These are phyloP conservation scores for Starmerella floris DNA, from an alignment of 805 yeast genomes.

Conservation along the genomic window DNA sequence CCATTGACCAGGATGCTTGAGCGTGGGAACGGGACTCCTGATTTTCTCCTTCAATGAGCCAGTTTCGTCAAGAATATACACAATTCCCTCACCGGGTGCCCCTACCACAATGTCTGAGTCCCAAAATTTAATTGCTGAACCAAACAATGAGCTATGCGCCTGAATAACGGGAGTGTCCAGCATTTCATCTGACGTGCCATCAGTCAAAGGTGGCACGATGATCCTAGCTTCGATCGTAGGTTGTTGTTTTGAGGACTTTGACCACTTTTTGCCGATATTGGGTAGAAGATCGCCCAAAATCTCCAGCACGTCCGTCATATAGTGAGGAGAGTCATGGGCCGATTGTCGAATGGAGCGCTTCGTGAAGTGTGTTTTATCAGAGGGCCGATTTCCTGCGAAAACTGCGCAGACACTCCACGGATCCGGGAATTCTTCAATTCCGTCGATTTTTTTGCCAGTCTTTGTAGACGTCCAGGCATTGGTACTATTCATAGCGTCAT, in stretches of 20 bases:
- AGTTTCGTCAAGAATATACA: slow-evolving; percentile 12
- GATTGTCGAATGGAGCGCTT: neutral
- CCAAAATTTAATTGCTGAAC: slow-evolving; percentile 12
- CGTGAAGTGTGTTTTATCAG: neutral
- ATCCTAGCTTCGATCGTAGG: neutral
- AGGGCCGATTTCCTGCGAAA: slow-evolving; percentile 24
- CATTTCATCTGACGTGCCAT: neutral
- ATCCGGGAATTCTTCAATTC: neutral
- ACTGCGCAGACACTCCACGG: slow-evolving; percentile 29
- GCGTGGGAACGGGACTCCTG: neutral
- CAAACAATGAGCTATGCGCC: slow-evolving; percentile 11
- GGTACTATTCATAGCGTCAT: neutral
- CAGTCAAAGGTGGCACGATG: neutral
- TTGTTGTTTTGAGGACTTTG: neutral
- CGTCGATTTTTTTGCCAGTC: neutral
- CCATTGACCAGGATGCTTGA: slow-evolving; percentile 12
- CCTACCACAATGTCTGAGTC: slow-evolving; percentile 10
- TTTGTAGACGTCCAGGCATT: neutral
- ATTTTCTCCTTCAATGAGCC: slow-evolving; percentile 2
- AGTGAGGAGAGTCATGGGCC: neutral
- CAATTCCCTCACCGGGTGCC: slow-evolving; percentile 17
- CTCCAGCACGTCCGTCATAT: neutral
- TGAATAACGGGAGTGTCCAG: neutral
- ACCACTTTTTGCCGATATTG: neutral
- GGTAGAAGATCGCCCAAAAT: neutral